A percentile compares a stretch with the other conserved stretches of the same genome.
Conservation (phyloP, 2,329 filamentous ascomycete species). For the Eurotiales sp. region DNA sequence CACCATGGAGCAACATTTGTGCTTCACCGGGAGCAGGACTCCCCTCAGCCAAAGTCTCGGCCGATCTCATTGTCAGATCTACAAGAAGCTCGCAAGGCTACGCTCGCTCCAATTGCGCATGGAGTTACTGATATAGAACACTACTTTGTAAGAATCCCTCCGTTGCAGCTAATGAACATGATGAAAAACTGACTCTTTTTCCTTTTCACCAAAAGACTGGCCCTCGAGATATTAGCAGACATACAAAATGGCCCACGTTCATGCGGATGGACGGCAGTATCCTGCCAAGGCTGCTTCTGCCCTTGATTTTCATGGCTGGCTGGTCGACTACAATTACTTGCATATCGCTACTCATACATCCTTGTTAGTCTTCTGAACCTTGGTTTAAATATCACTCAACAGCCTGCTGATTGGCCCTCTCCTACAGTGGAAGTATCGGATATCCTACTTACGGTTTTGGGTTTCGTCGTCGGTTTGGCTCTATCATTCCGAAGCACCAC, state of each 20-base stretch:
- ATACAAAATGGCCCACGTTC: conserved; percentile 74
- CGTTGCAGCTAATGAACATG: neutral
- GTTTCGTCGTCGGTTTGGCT: conserved; percentile 78
- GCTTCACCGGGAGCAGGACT: conserved; percentile 22
- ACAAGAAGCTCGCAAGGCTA: conserved; percentile 17
- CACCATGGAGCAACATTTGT: conserved; percentile 15
- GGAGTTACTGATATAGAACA: conserved; percentile 51
- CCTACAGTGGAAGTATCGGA: conserved; percentile 55
- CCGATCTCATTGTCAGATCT: conserved; percentile 33
- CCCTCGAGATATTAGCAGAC: conserved; percentile 66
- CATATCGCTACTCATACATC: conserved; percentile 47
- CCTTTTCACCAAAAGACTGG: conserved; percentile 21
- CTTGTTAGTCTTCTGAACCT: conserved; percentile 25
- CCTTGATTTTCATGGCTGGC: conserved; percentile 56
- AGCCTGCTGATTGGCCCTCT: conserved; percentile 1
- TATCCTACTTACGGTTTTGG: conserved; percentile 70
- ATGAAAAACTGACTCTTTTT: conserved; percentile 14
- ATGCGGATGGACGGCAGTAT: conserved; percentile 73
- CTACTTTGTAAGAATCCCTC: conserved; percentile 51
- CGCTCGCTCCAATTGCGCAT: conserved; percentile 2
- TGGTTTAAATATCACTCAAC: neutral
- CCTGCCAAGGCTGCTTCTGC: conserved; percentile 69
- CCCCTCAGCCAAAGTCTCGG: conserved; percentile 22
- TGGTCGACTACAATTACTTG: conserved; percentile 66
- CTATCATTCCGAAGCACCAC: conserved; percentile 73